Base-by-base conservation (phyloP, 2,329 filamentous ascomycete genomes). In the Bipolaris victoriae region DNA sequence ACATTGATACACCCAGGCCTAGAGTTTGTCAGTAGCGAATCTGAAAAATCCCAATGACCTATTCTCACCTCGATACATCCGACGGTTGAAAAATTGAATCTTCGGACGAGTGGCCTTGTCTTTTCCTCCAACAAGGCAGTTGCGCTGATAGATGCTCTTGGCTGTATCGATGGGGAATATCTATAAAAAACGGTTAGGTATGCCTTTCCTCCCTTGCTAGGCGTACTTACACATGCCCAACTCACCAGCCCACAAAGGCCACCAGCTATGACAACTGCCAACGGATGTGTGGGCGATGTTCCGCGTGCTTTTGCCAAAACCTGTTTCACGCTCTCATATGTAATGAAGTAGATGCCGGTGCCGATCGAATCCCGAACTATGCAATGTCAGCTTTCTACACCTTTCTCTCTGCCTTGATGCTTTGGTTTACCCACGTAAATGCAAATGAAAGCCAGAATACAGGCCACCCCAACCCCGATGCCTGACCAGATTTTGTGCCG, bases 251-350 rank as follows among this genome's bases (percentile, higher is more conserved):
- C 91, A 73, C 91, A 95, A 52, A 94, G 80, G 22, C 89, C 91
- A 52, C 92, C 92, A 18, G 91, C 90, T 46, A 88, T 81, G 13
- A 93, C 85, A 31, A 95, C 90, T 15, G 91, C 89, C 52, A 91
- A 75, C n/a, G 90, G 90, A 69, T 90, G 90, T 47, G 89, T 91
- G n/a, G 90, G 87, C 7, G 88, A 87, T 59, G 84, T 84, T 62
- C 90, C 89, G 46, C 89, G 86, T 62, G 90, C 86, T 15, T 90
- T 91, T 18, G 89, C 90, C 62, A 92, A 84, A 22, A 94, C 78
- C 74, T 95, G 91, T 73, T 96, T 96, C 66, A 87, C 86, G 73
- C 90, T 92, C 77, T 96, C 91, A 74, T 96, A 96, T 29, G 91
- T 93, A 79, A 90, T 91, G 72, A 96, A 96, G 76, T 96, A 96